These are phyloP conservation scores for Penicillium lividum DNA, from an alignment of 495 filamentous ascomycete genomes.

Conservation along the genomic window DNA sequence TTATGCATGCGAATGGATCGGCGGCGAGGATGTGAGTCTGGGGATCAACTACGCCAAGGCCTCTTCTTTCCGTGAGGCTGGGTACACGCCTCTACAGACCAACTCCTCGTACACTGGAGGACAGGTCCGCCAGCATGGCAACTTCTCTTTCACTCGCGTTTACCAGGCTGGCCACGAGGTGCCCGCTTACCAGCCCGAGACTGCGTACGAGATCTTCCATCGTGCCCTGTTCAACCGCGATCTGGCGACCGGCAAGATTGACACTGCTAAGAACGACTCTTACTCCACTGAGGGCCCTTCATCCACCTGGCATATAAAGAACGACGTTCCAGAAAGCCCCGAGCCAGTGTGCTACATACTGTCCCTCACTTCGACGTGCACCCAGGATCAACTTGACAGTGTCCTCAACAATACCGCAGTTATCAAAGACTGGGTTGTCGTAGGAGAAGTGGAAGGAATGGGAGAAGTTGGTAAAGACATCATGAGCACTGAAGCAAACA, in stretches of 20 bases:
- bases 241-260: slow-evolving; percentile 55
- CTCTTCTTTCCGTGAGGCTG: slow-evolving; percentile 47
- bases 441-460: slow-evolving; percentile 15
- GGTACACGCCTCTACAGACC: slow-evolving; percentile 50
- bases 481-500: too few relatives aligned
- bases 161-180: slow-evolving; percentile 64
- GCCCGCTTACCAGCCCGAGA: slow-evolving; percentile 59
- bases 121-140: slow-evolving; percentile 57
- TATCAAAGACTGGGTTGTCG: slow-evolving; percentile 52
- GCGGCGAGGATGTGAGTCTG: slow-evolving; percentile 46
- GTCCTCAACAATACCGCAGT: slow-evolving; percentile 49
- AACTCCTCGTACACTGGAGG: slow-evolving; percentile 50
- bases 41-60: slow-evolving; percentile 42
- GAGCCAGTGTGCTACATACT: slow-evolving; percentile 50
- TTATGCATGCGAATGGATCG: slow-evolving; percentile 58
- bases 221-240: slow-evolving; percentile 55
- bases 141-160: slow-evolving; percentile 60
- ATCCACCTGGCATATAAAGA: slow-evolving; percentile 54
- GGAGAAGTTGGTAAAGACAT: too few relatives aligned
- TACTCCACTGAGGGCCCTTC: slow-evolving; percentile 53
- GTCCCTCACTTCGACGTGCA: slow-evolving; percentile 40
- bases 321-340: slow-evolving; percentile 40
- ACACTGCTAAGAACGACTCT: slow-evolving; percentile 33
- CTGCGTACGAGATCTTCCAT: slow-evolving; percentile 55
- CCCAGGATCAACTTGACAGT: slow-evolving; percentile 47